Conservation (phyloP, 2,329 filamentous ascomycete genomes). For the Ustulina deusta region DNA sequence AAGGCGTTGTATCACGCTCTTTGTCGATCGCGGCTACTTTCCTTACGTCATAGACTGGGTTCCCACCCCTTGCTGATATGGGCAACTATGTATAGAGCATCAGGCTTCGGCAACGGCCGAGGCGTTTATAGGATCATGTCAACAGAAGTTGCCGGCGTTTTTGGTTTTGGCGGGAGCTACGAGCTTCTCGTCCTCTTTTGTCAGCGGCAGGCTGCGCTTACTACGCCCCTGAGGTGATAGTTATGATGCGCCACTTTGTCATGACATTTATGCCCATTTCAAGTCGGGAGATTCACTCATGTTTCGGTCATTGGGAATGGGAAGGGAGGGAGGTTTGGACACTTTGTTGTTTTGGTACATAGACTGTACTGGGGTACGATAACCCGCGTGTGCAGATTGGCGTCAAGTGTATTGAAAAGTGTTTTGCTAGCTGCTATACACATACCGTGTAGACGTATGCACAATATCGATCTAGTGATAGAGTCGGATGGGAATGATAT, state of each 20-base stretch:
- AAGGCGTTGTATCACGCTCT: background rate
- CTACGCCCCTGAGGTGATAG: background rate
- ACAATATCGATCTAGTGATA: background rate
- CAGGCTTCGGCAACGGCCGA: constrained; percentile 23
- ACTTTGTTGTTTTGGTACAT: constrained; percentile 16
- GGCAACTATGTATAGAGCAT: constrained; percentile 20
- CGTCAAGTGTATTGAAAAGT: constrained; percentile 36
- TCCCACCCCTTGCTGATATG: constrained; percentile 7
- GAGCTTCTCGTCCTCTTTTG: background rate
- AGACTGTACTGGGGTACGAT: constrained; percentile 33
- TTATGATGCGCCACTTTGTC: background rate
- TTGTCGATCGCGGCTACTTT: constrained; percentile 1
- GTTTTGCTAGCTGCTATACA: constrained; percentile 21
- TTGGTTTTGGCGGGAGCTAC: constrained; percentile 4
- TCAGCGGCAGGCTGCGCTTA: background rate
- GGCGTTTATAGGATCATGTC: constrained; percentile 15
- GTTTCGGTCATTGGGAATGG: background rate
- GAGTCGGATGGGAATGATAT: background rate
- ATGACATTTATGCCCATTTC: constrained; percentile 8
- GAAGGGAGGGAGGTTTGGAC: background rate
- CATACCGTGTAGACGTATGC: background rate
- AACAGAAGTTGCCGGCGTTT: constrained; percentile 8
- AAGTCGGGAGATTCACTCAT: background rate
- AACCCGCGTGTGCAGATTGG: constrained; percentile 30
- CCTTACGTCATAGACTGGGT: constrained; percentile 15